Percentiles rank a stretch among this genome's conserved stretches.
Conservation (phyloP, 176 grass and related monocot genomes). For the Dactylis glomerata region DNA sequence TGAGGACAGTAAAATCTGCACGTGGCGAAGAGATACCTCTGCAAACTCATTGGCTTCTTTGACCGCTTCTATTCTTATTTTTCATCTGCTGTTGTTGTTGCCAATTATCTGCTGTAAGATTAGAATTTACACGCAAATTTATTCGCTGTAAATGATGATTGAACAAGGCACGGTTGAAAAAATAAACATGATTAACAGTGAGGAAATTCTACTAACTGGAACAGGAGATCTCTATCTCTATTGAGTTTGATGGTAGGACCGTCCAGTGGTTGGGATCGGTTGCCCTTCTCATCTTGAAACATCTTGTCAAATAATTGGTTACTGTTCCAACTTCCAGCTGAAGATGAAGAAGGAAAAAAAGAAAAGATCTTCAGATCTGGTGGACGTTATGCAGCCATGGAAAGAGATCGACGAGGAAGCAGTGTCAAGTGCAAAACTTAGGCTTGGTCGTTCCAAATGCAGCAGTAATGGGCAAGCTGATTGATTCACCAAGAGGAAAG, state of each 20-base stretch:
- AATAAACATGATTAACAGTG: neutral
- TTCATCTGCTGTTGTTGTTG: neutral
- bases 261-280: constrained; percentile 17
- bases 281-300: constrained; percentile 26
- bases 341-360: neutral
- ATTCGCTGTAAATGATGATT: neutral
- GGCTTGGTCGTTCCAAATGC: neutral
- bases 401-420: neutral
- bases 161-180: neutral
- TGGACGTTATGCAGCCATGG: neutral
- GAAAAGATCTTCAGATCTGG: neutral
- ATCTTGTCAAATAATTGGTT: constrained; percentile 47
- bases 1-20: constrained; percentile 32
- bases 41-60: constrained; percentile 29
- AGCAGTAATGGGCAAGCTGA: neutral
- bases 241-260: constrained; percentile 5
- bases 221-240: constrained; percentile 12
- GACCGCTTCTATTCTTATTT: neutral
- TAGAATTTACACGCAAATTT: neutral
- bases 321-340: constrained; percentile 12
- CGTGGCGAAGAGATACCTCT: constrained; percentile 17
- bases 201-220: neutral
- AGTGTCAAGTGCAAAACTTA: neutral
- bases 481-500: constrained; percentile 35
- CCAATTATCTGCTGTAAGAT: neutral